Base-by-base conservation (phyloP, 1,139 yeast species). In the Yamadazyma kanchanaburiensis region DNA sequence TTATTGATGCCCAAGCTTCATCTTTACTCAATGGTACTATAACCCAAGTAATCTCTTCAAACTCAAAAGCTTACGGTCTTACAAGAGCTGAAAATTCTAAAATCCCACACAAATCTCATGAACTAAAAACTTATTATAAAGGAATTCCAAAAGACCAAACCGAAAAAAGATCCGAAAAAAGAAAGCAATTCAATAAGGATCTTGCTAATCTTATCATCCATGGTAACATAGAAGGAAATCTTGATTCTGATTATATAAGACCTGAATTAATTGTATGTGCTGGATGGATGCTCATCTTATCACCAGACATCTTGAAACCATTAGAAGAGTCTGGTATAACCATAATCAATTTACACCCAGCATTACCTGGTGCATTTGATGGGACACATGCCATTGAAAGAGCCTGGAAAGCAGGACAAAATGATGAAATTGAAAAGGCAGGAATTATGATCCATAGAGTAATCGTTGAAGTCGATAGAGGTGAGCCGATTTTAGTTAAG, bases 401-500 rank as follows among this genome's bases (percentile, higher is more conserved):
- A 48, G 95, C 96, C 1, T 89, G 94, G 91, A 70, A 86, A 49
- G 95, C 94, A 8, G 96, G 96, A 24, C 95, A 87, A 51, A 74
- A 71, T 27, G 95, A 94, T 7, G 74, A 73, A 38, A 73, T 84
- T 35, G 51, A 71, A 10, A 75, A 75, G 46, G 96, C 94, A n/a
- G 98, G 98, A 1, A 85, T 94, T 32, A 91, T 91, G 98, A 85
- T 94, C 30, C 98, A 91, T 60, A 77, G 83, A 51, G 97, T 91
- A 15, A 89, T 91, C 44, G 84, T 89, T 30, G 95, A 85, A 47
- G 98, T 91, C 8, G 98, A 91, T 56, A 78, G 82, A 48, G 98
- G 98, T 14, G 82, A 80, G 45, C 96, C 98, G 1, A 58, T 91
- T 27, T 60, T 91, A 21, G 91, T 91, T 10, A 82, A 80, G 50